These are phyloP conservation scores for Wickerhamiella infanticola DNA, from an alignment of 1,139 yeast species.

Conservation along the genomic window DNA sequence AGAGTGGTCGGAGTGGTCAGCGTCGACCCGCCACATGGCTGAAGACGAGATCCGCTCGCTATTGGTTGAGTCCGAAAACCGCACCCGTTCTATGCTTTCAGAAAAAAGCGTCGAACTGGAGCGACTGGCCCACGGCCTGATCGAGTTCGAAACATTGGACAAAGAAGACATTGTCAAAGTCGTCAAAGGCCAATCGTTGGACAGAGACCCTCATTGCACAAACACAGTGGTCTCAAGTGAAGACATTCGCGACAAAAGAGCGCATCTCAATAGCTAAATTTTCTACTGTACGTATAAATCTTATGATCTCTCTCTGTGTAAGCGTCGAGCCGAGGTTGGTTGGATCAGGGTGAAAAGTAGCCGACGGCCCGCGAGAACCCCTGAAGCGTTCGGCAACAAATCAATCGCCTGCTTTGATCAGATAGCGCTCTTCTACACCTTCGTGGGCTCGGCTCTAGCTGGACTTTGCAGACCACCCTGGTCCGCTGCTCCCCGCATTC, in stretches of 20 bases:
- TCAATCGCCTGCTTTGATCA: too few species aligned
- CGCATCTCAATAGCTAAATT: neutral
- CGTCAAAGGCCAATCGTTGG: conserved; percentile 60
- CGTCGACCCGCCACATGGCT: conserved; percentile 71
- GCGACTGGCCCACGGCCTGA: conserved; percentile 79
- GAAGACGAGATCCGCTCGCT: conserved; percentile 78
- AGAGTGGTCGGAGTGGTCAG: conserved; percentile 92
- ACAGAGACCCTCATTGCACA: conserved; percentile 38
- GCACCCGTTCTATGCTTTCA: conserved; percentile 55
- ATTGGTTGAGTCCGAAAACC: conserved; percentile 56
- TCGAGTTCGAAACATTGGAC: conserved; percentile 89
- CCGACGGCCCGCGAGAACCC: too few species aligned
- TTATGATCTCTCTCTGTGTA: too few species aligned
- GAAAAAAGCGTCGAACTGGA: conserved; percentile 58
- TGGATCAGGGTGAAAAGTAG: too few species aligned
- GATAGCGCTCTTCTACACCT: too few species aligned
- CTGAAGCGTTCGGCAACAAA: too few species aligned
- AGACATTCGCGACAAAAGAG: conserved; percentile 21
- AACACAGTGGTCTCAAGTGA: conserved; percentile 57
- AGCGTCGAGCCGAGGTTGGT: too few species aligned
- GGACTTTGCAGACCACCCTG: too few species aligned
- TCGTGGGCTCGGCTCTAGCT: too few species aligned
- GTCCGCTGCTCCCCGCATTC: too few species aligned
- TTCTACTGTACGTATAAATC: neutral
- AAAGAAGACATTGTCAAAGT: conserved; percentile 81